Evolutionary conservation across 768 basidiomycete species (phyloP).

Genomic region (Boletus bicolor): DNA sequence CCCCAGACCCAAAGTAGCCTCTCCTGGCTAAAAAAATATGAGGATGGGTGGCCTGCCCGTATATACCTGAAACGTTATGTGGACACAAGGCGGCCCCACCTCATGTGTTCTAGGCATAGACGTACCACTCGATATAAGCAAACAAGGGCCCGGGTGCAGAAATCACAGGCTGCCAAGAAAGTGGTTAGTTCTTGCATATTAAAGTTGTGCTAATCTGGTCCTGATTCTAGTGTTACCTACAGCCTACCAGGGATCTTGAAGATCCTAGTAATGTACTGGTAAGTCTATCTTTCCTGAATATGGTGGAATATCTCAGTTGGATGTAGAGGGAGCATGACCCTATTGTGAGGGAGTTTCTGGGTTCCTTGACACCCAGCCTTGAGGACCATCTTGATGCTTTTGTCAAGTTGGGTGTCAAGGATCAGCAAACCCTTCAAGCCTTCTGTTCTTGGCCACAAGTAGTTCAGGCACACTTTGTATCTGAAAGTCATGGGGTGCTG

Average conservation of each 20-base stretch:
- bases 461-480: conserved; percentile 16
- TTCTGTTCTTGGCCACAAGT: conserved; percentile 25
- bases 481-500: conserved; percentile 7
- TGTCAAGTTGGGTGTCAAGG: conserved; percentile 20
- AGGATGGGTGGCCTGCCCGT: conserved; percentile 18
- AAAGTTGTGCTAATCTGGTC: neutral
- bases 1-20: conserved; percentile 7
- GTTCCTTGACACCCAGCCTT: conserved; percentile 22
- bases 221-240: neutral
- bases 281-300: conserved; percentile 2
- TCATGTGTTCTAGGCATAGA: neutral
- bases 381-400: conserved; percentile 20
- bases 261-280: neutral
- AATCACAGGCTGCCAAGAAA: neutral
- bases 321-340: neutral
- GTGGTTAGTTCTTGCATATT: neutral
- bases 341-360: conserved; percentile 16
- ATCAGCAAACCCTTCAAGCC: conserved; percentile 17
- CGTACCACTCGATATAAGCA: neutral
- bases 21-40: conserved; percentile 21
- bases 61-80: conserved; percentile 23
- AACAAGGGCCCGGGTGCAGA: too few species aligned
- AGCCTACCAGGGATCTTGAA: neutral
- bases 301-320: neutral
- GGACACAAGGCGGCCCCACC: conserved; percentile 3